Conservation (phyloP, 169 alveolate genomes). For the Plasmodium relictum region DNA sequence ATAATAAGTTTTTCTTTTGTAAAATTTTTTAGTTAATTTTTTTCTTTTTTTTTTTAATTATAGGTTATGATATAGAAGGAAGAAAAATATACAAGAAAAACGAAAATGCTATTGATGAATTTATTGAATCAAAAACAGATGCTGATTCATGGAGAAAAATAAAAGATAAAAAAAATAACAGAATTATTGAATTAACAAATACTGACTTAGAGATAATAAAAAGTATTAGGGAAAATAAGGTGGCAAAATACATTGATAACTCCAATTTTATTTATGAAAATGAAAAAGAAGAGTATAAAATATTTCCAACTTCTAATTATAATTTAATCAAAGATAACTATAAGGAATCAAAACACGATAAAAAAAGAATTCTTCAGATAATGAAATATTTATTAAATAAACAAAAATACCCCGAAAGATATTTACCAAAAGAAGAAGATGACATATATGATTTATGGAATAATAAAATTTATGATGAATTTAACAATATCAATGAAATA, state of each 20-base stretch:
- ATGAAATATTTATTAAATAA: conserved; percentile 23
- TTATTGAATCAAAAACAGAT: conserved; percentile 50
- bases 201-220: conserved; percentile 51
- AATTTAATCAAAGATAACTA: conserved; percentile 11
- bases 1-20: no score
- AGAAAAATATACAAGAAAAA: conserved; percentile 38
- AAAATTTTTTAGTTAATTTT: no score
- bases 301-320: neutral
- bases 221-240: conserved; percentile 62
- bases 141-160: conserved; percentile 66
- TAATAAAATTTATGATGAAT: conserved; percentile 59
- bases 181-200: conserved; percentile 52
- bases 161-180: conserved; percentile 70
- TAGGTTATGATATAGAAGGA: conserved; percentile 73
- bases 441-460: conserved; percentile 64
- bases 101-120: conserved; percentile 62
- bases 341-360: conserved; percentile 23
- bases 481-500: conserved; percentile 31
- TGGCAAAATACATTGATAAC: conserved; percentile 31
- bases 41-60: neutral
- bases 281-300: conserved; percentile 76
- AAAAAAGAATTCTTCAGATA: conserved; percentile 27
- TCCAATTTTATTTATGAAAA: conserved; percentile 70
- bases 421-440: conserved; percentile 7
- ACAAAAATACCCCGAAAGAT: conserved; percentile 53